Evolutionary conservation across 2,329 filamentous ascomycete species (phyloP), one percentile per base, ranked within the genome.

Genomic region (Trichophyton schoenleinii): DNA sequence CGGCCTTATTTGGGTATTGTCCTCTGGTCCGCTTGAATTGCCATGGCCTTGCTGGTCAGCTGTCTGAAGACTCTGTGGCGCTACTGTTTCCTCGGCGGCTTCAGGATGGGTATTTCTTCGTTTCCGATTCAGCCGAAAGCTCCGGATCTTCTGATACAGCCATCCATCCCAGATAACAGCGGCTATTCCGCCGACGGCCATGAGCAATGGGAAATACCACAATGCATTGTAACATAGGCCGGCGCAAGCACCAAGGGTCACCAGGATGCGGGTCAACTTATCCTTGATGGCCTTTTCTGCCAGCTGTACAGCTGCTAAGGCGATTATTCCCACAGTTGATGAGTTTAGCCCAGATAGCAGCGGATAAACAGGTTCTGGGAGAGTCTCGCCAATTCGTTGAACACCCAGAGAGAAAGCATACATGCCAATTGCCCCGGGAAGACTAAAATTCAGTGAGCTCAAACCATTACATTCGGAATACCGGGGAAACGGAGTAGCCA

Each of bases 141-240:
- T 38, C 13, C 52, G 52, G 3, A 77, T 69, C 0, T 73, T 69
- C 18, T 80, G 77, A 6, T 81, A 65, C 72, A 80, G 79, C 49
- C 77, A 75, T 48, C 73, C 75, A 70, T 89, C 86, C 75, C 82
- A 84, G 0, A 81, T 60, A 0, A 84, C 70, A 0, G 83, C 81
- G 0, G 72, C 70, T 1, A 78, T 7, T 0, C 86, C 87, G 0
- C 79, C 81, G 0, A 77, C 64, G 0, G 80, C 66, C 72, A 89
- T 85, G 2, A 90, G 68, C 0, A 83, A 67, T 0, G 87, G 87
- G 55, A 89, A 90, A 65, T 87, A 91, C 87, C 87, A 91, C 0
- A 90, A 72, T 0, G 86, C 82, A 58, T 84, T 88, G 66, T 89
- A 89, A 57, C 87, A 77, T 64, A 90, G 73, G 0, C 87, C 87